phyloP scores from a whole-genome alignment of 2,329 filamentous ascomycete genomes.

The Scortechinia acanthostroma region DNA sequence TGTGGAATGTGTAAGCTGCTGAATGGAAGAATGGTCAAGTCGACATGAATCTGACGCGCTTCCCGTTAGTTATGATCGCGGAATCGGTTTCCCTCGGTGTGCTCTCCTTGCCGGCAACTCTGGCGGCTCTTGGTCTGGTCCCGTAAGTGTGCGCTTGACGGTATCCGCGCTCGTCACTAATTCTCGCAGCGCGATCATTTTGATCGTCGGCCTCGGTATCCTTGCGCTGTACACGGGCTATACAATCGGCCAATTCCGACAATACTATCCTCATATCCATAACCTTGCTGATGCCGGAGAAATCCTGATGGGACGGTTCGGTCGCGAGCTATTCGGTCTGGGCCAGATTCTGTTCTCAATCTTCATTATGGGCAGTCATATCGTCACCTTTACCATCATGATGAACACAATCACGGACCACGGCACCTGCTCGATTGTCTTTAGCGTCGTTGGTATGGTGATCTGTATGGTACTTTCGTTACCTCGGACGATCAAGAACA shows the following conservation, averaged over 20 bases:
- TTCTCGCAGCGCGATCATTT: slow-evolving; percentile 25
- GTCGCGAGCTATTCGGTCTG: slow-evolving; percentile 38
- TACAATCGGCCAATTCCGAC: slow-evolving; percentile 51
- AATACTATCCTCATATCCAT: slow-evolving; percentile 38
- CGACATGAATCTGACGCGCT: slow-evolving; percentile 10
- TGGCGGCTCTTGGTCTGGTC: slow-evolving; percentile 41
- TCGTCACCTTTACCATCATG: slow-evolving; percentile 49
- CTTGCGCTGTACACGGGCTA: slow-evolving; percentile 54
- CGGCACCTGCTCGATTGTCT: slow-evolving; percentile 45
- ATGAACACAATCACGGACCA: slow-evolving; percentile 47
- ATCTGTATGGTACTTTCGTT: slow-evolving; percentile 41
- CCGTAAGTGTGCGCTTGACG: slow-evolving; percentile 35
- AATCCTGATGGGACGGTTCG: slow-evolving; percentile 37
- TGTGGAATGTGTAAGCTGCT: slow-evolving; percentile 6
- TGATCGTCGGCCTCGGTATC: slow-evolving; percentile 41
- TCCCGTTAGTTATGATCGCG: slow-evolving; percentile 56
- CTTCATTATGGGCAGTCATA: slow-evolving; percentile 53
- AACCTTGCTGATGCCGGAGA: slow-evolving; percentile 50
- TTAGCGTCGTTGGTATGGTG: slow-evolving; percentile 37
- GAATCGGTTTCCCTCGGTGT: slow-evolving; percentile 50
- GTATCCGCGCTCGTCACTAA: slow-evolving; percentile 45
- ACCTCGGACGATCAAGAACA: slow-evolving; percentile 44
- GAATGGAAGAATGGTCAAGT: no score
- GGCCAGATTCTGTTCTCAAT: slow-evolving; percentile 44
- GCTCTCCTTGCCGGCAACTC: slow-evolving; percentile 41